These are phyloP conservation scores for Psidium friedrichsthalianum DNA, from an alignment of 345 rosid genomes.

Conservation along the genomic window DNA sequence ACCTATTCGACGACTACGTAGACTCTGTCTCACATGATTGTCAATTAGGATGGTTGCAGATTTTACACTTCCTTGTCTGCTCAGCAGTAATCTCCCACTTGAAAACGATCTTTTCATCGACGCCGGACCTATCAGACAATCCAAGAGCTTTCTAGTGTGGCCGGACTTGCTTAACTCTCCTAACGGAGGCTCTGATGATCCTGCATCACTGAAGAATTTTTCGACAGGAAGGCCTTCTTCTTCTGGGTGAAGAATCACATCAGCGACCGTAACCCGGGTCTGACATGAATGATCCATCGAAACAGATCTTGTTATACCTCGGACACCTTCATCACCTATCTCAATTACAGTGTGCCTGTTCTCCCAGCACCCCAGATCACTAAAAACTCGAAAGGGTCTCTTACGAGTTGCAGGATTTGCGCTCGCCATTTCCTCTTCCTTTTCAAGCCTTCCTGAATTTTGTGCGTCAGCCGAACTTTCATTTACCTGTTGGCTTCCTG, in stretches of 20 bases:
- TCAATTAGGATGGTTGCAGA: neutral
- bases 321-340: constrained; percentile 18
- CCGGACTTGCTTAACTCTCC: constrained; percentile 12
- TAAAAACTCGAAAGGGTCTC: constrained; percentile 20
- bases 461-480: constrained; percentile 6
- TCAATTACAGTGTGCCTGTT: constrained; percentile 24
- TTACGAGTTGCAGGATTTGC: neutral
- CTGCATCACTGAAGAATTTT: constrained; percentile 5
- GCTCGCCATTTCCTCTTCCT: neutral
- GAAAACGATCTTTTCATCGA: constrained; percentile 55
- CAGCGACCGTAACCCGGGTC: constrained; percentile 18
- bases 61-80: constrained; percentile 18
- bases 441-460: constrained; percentile 3
- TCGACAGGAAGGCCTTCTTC: neutral
- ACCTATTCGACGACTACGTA: neutral
- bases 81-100: constrained; percentile 36
- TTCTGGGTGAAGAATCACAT: constrained; percentile 8
- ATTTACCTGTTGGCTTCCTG: neutral
- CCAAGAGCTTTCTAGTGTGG: constrained; percentile 5
- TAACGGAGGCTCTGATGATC: constrained; percentile 19
- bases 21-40: neutral
- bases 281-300: constrained; percentile 54
- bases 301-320: constrained; percentile 25
- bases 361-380: constrained; percentile 24
- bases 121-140: neutral